Evolutionary conservation across 352 stramenopile genomes (phyloP).

Genomic region (Phytophthora nicotianae): DNA sequence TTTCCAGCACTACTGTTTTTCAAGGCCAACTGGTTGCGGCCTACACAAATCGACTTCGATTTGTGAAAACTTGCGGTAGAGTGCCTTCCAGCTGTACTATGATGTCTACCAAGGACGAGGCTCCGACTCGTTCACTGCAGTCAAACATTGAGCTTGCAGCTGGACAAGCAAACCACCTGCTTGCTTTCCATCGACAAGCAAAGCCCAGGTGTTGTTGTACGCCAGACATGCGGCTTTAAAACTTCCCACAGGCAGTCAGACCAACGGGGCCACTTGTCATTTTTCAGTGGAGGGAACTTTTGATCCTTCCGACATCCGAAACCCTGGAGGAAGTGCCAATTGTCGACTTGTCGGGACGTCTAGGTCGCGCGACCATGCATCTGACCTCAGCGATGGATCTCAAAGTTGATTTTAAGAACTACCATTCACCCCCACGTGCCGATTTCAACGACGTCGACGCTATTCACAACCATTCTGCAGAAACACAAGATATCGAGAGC

Average conservation of each 20-base stretch:
- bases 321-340: constrained; percentile 23
- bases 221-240: constrained; percentile 12
- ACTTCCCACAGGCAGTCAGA: constrained; percentile 3
- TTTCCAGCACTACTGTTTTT: constrained; percentile 6
- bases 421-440: constrained; percentile 11
- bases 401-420: constrained; percentile 27
- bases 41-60: neutral
- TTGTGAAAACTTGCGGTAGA: constrained; percentile 11
- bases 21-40: constrained; percentile 8
- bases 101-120: constrained; percentile 16
- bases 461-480: neutral
- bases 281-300: constrained; percentile 6
- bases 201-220: constrained; percentile 20
- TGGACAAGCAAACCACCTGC: constrained; percentile 5
- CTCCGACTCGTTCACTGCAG: neutral
- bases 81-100: constrained; percentile 15
- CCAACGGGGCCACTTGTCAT: neutral
- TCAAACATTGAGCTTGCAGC: constrained; percentile 3
- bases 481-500: constrained; percentile 13
- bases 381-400: constrained; percentile 21
- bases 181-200: constrained; percentile 18
- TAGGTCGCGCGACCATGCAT: constrained; percentile 22
- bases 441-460: constrained; percentile 10
- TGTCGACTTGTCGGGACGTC: constrained; percentile 22
- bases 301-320: neutral